phyloP scores from a whole-genome alignment of 1,284 basidiomycete species.

The Rhodotorula sp. region DNA sequence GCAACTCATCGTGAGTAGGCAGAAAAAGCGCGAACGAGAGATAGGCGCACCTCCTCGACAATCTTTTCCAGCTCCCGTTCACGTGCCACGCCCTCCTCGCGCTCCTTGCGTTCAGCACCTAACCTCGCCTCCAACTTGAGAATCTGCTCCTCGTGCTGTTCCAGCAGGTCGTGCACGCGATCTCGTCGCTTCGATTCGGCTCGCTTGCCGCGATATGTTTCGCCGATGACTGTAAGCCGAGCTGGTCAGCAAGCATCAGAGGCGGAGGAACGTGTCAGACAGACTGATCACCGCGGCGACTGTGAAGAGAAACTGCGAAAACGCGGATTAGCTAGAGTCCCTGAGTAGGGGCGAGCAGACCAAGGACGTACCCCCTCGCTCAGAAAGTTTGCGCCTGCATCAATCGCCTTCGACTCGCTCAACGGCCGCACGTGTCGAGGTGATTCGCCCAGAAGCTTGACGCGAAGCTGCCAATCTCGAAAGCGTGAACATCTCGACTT shows the following conservation, averaged over 20 bases:
- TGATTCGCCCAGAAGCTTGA: constrained; percentile 32
- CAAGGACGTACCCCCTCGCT: constrained; percentile 25
- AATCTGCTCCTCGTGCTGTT: constrained; percentile 22
- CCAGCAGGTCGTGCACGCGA: constrained; percentile 25
- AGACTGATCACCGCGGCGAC: constrained; percentile 28
- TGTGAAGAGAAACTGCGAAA: constrained; percentile 22
- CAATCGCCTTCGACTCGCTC: constrained; percentile 39
- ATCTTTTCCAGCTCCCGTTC: constrained; percentile 31
- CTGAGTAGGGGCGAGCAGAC: not conserved
- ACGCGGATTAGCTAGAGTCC: not conserved
- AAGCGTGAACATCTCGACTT: not conserved
- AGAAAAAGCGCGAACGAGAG: not conserved
- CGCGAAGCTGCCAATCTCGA: constrained; percentile 21
- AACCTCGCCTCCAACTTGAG: constrained; percentile 14
- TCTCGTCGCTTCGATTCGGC: constrained; percentile 33
- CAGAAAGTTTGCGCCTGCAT: constrained; percentile 40
- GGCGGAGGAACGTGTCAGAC: not conserved
- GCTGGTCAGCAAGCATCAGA: not conserved
- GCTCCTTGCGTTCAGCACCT: constrained; percentile 2
- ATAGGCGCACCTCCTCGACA: constrained; percentile 32
- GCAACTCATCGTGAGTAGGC: not conserved
- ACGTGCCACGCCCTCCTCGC: constrained; percentile 3
- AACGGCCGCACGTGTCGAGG: constrained; percentile 40
- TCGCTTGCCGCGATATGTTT: constrained; percentile 29
- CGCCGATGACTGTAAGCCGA: constrained; percentile 28